Conservation (phyloP, 805 yeast genomes). For the Candida quercuum region DNA sequence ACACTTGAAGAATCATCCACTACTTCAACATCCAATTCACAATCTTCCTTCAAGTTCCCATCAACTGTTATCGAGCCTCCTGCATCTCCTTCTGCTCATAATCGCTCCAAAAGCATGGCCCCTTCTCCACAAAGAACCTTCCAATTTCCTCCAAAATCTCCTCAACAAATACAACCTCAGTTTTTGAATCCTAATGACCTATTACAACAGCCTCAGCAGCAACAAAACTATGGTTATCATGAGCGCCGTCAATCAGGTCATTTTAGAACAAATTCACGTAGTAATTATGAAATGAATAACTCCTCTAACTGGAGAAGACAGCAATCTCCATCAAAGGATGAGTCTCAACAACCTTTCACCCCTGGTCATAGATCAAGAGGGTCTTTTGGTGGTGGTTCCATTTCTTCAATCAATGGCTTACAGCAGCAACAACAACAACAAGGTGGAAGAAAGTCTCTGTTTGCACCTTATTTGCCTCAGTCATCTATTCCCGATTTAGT, state of each 20-base stretch:
- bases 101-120: conserved; percentile 21
- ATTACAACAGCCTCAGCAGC: conserved; percentile 21
- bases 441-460: conserved; percentile 67
- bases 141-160: conserved; percentile 58
- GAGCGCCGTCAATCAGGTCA: conserved; percentile 39
- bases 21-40: conserved; percentile 17
- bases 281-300: conserved; percentile 35
- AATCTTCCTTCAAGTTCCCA: conserved; percentile 53
- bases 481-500: conserved; percentile 85
- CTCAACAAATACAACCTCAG: conserved; percentile 11
- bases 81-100: conserved; percentile 11
- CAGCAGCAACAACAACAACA: conserved; percentile 22
- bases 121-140: conserved; percentile 43
- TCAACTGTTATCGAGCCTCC: conserved; percentile 34
- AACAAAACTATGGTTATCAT: conserved; percentile 15
- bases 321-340: conserved; percentile 30
- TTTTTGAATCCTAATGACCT: conserved; percentile 23
- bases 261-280: conserved; percentile 33
- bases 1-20: conserved; percentile 6
- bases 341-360: conserved; percentile 35
- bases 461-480: conserved; percentile 96
- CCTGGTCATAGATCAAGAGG: conserved; percentile 80
- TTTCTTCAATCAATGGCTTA: conserved; percentile 24
- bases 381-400: conserved; percentile 63
- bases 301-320: conserved; percentile 60